A percentile compares a stretch with the other conserved stretches of the same genome.
These are phyloP conservation scores for Aspergillus clavatus DNA, from an alignment of 2,329 filamentous ascomycete species.

Conservation along the genomic window DNA sequence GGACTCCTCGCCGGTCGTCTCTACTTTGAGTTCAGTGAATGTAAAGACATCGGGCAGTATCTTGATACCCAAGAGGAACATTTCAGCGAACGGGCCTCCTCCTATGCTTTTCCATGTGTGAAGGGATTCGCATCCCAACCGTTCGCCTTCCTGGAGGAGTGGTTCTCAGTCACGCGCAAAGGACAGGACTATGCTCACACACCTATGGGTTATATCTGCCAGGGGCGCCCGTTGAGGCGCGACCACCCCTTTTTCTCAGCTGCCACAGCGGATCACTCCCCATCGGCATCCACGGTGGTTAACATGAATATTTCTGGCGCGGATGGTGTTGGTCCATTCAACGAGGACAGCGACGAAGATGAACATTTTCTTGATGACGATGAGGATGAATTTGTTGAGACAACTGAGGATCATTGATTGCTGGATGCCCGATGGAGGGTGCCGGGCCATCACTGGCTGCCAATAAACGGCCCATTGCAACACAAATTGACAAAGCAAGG, in stretches of 20 bases:
- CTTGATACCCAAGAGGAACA: neutral
- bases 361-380: neutral
- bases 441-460: too few relatives aligned
- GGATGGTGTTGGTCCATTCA: neutral
- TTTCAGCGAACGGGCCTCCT: conserved; percentile 3
- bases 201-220: conserved; percentile 34
- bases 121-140: neutral
- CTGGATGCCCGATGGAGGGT: too few relatives aligned
- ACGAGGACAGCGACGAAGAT: neutral
- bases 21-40: conserved; percentile 42
- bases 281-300: too few relatives aligned
- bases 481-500: too few relatives aligned
- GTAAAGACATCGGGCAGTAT: conserved; percentile 5
- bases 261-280: neutral
- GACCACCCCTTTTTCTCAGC: conserved; percentile 27
- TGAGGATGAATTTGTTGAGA: too few relatives aligned
- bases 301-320: too few relatives aligned
- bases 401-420: too few relatives aligned
- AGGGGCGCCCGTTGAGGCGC: conserved; percentile 20
- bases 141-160: conserved; percentile 27
- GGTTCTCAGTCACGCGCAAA: conserved; percentile 27
- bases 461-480: too few relatives aligned
- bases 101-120: neutral
- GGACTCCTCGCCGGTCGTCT: conserved; percentile 58
- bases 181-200: conserved; percentile 34